Evolutionary conservation across 2,329 filamentous ascomycete species (phyloP).

Genomic region (Bipolaris sorokiniana): DNA sequence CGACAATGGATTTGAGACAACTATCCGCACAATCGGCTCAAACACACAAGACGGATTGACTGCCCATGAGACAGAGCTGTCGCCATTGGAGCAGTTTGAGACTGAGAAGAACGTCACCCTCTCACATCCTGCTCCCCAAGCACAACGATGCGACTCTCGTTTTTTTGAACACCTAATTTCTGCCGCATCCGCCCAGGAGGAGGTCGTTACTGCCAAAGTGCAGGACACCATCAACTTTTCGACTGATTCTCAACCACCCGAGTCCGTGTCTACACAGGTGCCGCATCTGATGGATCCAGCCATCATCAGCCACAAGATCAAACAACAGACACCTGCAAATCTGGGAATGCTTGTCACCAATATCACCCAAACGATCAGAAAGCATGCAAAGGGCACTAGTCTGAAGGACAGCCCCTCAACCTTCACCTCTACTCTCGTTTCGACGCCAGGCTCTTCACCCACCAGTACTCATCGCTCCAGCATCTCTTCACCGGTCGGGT

Average conservation of each 20-base stretch:
- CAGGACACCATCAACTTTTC: too few species aligned
- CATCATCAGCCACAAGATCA: neutral
- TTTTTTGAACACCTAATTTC: neutral
- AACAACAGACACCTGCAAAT: neutral
- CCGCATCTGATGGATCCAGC: neutral
- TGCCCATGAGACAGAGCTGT: too few species aligned
- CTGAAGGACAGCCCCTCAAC: neutral
- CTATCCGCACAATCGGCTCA: neutral
- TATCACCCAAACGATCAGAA: neutral
- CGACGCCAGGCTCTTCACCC: neutral
- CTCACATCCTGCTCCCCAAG: neutral
- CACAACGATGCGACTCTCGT: neutral
- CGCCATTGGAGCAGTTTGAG: neutral
- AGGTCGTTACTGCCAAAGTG: too few species aligned
- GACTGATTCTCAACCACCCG: neutral
- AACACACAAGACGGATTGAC: neutral
- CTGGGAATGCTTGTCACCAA: neutral
- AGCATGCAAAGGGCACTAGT: neutral
- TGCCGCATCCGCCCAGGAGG: neutral
- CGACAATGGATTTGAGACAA: conserved; percentile 1
- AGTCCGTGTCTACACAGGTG: neutral
- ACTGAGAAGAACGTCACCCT: neutral
- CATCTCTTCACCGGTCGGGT: neutral
- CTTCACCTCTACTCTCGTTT: too few species aligned
- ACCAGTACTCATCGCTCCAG: neutral